Conservation (phyloP, 176 grass and related monocot genomes). For the Melocanna baccifera region DNA sequence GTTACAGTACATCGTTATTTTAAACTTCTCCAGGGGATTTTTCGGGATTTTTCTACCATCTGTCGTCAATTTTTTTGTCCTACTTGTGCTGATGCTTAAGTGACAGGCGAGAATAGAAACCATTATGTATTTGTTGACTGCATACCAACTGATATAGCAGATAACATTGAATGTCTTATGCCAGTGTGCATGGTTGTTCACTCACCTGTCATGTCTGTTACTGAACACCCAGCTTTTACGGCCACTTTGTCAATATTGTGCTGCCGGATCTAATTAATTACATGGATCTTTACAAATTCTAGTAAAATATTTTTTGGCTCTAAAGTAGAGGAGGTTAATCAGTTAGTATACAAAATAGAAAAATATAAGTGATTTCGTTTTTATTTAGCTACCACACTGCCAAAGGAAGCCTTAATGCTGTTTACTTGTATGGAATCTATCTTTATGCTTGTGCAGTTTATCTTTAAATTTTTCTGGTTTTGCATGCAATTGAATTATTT, state of each 20-base stretch:
- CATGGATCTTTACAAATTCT: neutral
- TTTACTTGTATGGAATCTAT: neutral
- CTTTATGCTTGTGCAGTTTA: neutral
- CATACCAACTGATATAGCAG: neutral
- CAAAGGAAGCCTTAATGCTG: neutral
- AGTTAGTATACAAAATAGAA: neutral
- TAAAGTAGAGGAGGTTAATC: neutral
- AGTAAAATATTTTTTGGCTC: neutral
- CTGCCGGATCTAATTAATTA: neutral
- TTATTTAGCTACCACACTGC: neutral
- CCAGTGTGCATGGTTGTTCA: neutral
- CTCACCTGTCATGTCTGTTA: neutral
- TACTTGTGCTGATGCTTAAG: neutral
- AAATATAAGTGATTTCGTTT: neutral
- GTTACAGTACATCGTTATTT: neutral
- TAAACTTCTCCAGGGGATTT: neutral
- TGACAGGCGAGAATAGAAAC: neutral
- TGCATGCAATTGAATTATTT: slow-evolving; percentile 13
- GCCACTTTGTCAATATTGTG: neutral
- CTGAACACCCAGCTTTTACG: neutral
- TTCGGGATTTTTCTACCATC: neutral
- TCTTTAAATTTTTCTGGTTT: slow-evolving; percentile 1
- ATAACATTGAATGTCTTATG: neutral
- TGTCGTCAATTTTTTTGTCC: neutral
- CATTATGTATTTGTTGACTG: neutral